phyloP scores from a whole-genome alignment of 441 rosid species.

The Breynia disticha region DNA sequence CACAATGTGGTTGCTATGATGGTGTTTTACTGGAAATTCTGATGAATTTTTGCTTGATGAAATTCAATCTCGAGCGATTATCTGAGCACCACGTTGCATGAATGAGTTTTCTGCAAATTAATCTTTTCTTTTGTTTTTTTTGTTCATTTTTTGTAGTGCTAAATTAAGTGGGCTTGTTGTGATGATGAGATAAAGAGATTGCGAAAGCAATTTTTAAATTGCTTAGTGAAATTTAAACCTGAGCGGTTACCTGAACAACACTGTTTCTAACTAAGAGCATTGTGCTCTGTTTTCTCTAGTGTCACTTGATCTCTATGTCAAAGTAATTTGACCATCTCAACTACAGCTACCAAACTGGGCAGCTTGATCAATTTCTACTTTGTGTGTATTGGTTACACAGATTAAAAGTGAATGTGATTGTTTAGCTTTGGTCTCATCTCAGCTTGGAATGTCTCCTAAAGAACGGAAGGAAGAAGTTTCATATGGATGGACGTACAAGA shows the following conservation, averaged over 20 bases:
- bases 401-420: no score
- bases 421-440: no score
- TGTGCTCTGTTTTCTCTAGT: neutral
- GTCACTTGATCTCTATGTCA: neutral
- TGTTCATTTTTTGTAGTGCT: neutral
- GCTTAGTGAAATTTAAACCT: constrained; percentile 19
- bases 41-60: constrained; percentile 3
- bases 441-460: no score
- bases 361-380: no score
- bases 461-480: no score
- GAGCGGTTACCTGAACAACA: constrained; percentile 34
- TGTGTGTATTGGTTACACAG: no score
- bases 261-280: no score
- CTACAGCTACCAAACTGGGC: no score
- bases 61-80: constrained; percentile 7
- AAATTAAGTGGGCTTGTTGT: constrained; percentile 7
- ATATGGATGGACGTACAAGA: no score
- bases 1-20: constrained; percentile 3
- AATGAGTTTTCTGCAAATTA: neutral
- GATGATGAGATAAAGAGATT: constrained; percentile 17
- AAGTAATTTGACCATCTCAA: neutral
- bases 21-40: neutral
- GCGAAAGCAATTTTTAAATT: constrained; percentile 11
- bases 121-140: neutral
- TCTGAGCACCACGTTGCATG: constrained; percentile 4